These are phyloP conservation scores for Blastobotrys terrestris DNA, from an alignment of 805 yeast species.

Conservation along the genomic window DNA sequence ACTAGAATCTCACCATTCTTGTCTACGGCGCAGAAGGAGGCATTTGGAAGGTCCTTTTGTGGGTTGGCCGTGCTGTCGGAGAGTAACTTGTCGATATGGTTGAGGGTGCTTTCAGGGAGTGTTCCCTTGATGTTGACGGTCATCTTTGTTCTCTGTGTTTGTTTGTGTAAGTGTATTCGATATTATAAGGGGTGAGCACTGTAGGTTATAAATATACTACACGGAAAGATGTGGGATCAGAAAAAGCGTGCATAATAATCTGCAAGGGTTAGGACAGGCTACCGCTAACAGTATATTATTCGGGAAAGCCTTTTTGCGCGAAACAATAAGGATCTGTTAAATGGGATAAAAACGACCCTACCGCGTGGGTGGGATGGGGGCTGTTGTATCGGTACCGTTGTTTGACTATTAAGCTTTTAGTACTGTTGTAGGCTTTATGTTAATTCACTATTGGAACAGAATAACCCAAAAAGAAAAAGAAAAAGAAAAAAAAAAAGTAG, in stretches of 20 bases:
- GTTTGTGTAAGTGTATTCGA: too few relatives aligned
- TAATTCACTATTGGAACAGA: too few relatives aligned
- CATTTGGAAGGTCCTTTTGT: not conserved
- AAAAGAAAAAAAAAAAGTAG: too few relatives aligned
- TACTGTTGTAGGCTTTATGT: too few relatives aligned
- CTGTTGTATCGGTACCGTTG: too few relatives aligned
- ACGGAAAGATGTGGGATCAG: not conserved
- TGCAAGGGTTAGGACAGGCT: not conserved
- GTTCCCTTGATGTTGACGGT: not conserved
- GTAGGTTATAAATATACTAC: not conserved
- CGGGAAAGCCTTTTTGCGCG: not conserved
- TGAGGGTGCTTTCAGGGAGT: not conserved
- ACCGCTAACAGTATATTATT: too few relatives aligned
- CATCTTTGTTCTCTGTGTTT: not conserved
- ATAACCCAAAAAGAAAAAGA: too few relatives aligned
- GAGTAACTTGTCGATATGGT: not conserved
- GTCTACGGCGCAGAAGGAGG: slow-evolving; percentile 4
- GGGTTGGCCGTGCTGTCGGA: not conserved
- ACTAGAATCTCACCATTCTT: slow-evolving; percentile 9
- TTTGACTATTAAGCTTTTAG: too few relatives aligned
- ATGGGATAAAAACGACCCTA: too few relatives aligned
- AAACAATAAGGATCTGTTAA: too few relatives aligned
- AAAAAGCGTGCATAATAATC: not conserved
- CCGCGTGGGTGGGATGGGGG: not conserved
- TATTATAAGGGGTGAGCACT: not conserved